Conservation (phyloP, 495 filamentous ascomycete genomes). For the Xylaria palmicola region DNA sequence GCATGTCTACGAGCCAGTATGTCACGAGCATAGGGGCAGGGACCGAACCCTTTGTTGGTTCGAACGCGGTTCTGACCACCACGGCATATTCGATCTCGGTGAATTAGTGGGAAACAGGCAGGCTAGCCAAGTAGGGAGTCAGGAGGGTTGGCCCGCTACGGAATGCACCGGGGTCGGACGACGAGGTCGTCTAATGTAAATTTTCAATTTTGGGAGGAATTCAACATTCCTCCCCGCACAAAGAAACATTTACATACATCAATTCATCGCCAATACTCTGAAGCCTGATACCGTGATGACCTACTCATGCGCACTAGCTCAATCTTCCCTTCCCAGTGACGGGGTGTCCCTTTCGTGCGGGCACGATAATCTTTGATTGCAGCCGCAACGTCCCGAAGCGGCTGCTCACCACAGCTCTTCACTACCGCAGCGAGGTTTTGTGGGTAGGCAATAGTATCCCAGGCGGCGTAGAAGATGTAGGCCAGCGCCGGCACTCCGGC, state of each 20-base stretch:
- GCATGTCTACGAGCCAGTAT: constrained; percentile 52
- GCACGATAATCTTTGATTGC: constrained; percentile 38
- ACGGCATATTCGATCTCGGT: constrained; percentile 26
- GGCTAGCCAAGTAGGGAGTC: no score
- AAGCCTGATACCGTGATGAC: constrained; percentile 14
- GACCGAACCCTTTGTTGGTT: constrained; percentile 35
- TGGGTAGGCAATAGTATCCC: constrained; percentile 37
- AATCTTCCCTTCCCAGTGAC: constrained; percentile 31
- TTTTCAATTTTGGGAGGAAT: background rate
- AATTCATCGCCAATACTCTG: constrained; percentile 25
- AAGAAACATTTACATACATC: background rate
- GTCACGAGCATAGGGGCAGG: constrained; percentile 36
- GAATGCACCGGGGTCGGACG: no score
- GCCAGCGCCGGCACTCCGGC: constrained; percentile 40
- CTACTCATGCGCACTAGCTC: constrained; percentile 20
- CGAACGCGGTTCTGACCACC: constrained; percentile 27
- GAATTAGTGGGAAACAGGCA: background rate
- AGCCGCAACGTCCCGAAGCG: constrained; percentile 39
- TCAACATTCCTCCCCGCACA: background rate
- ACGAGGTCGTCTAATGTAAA: background rate
- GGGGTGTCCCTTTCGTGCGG: constrained; percentile 26
- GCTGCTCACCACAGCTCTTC: constrained; percentile 13
- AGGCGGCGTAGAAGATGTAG: constrained; percentile 40
- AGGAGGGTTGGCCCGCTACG: background rate
- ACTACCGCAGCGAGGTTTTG: constrained; percentile 20